Evolutionary conservation across 1,139 yeast genomes (phyloP).

Genomic region (Suhomyces choctaworum): DNA sequence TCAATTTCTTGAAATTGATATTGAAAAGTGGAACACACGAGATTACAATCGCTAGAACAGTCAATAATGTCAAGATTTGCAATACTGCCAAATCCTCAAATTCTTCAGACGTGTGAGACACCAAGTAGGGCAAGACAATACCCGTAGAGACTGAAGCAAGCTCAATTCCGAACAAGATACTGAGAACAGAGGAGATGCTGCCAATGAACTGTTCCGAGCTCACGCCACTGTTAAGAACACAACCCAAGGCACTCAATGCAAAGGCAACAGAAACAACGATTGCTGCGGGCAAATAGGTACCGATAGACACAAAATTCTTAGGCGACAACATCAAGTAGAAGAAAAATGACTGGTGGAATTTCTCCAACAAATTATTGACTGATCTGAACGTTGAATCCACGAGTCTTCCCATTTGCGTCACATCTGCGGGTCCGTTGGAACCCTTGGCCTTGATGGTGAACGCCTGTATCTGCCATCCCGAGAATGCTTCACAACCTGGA

Average conservation of each 20-base stretch:
- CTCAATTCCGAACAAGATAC: conserved; percentile 38
- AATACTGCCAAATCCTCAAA: conserved; percentile 19
- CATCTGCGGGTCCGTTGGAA: conserved; percentile 61
- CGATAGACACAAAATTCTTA: conserved; percentile 81
- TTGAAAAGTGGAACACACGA: conserved; percentile 24
- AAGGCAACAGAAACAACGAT: conserved; percentile 69
- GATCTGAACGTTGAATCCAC: conserved; percentile 86
- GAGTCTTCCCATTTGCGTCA: conserved; percentile 89
- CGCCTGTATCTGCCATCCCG: conserved; percentile 96
- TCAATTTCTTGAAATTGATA: conserved; percentile 14
- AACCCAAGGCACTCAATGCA: conserved; percentile 68
- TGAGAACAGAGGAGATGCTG: conserved; percentile 28
- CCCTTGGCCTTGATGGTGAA: conserved; percentile 69
- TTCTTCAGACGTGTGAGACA: conserved; percentile 14
- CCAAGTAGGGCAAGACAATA: conserved; percentile 29
- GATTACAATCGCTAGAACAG: conserved; percentile 20
- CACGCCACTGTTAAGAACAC: conserved; percentile 49
- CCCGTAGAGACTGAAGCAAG: conserved; percentile 31
- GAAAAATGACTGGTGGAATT: conserved; percentile 95
- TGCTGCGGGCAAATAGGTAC: conserved; percentile 89
- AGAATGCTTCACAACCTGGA: conserved; percentile 84
- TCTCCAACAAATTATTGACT: conserved; percentile 88
- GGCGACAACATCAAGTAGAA: conserved; percentile 86
- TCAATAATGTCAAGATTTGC: conserved; percentile 21
- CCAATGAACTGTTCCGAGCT: conserved; percentile 24